Percentiles rank a stretch among this genome's conserved stretches.
phyloP scores from a whole-genome alignment of 257 asterid genomes.

The Catharanthus roseus region DNA sequence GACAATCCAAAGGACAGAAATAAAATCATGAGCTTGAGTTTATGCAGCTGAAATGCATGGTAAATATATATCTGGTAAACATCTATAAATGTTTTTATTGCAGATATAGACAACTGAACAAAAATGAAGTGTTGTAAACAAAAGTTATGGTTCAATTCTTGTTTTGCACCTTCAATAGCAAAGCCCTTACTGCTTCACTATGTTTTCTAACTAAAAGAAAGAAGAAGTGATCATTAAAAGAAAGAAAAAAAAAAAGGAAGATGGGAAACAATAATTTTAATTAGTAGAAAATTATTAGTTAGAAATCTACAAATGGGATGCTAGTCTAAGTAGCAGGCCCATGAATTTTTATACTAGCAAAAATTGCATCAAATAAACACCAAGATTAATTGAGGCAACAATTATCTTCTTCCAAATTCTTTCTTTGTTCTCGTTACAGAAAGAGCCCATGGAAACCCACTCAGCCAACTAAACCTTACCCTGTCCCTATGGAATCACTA shows the following conservation, averaged over 20 bases:
- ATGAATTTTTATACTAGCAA: neutral
- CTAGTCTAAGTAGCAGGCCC: neutral
- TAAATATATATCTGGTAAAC: too few relatives aligned
- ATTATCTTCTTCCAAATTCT: neutral
- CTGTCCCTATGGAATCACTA: too few relatives aligned
- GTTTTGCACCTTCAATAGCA: neutral
- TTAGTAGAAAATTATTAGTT: neutral
- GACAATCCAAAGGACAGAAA: neutral
- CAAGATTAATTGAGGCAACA: neutral
- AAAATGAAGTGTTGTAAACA: neutral
- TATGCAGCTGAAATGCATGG: neutral
- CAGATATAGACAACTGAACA: too few relatives aligned
- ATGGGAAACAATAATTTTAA: neutral
- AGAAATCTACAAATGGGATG: neutral
- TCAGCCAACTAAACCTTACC: neutral
- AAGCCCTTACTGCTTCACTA: neutral
- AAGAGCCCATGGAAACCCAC: neutral
- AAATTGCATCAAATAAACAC: neutral
- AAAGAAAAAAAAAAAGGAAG: too few relatives aligned
- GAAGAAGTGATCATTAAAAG: neutral
- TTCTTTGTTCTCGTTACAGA: neutral
- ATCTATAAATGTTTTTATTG: too few relatives aligned
- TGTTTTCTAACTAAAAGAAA: neutral
- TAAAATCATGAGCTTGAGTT: neutral
- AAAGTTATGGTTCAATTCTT: too few relatives aligned